A percentile compares a stretch with the other conserved stretches of the same genome.
Conservation (phyloP, 371 early-diverging fungal genomes). For the Mycotypha africana region DNA sequence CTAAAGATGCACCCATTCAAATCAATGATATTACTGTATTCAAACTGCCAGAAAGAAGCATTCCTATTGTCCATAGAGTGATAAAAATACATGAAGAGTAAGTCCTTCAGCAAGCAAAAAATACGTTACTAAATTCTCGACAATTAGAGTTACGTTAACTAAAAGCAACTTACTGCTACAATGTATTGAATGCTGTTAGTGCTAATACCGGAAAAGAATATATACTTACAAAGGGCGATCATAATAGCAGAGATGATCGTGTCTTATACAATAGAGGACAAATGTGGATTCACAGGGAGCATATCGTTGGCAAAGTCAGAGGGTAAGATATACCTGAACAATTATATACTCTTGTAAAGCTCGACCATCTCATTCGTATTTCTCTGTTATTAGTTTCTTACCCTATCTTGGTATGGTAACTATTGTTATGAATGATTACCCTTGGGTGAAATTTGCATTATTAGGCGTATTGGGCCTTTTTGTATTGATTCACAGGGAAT, state of each 20-base stretch:
- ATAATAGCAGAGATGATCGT: conserved; percentile 94
- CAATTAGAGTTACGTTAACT: too few species aligned
- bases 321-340: conserved; percentile 49
- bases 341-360: too few species aligned
- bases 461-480: conserved; percentile 75
- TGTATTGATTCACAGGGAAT: conserved; percentile 60
- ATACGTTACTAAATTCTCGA: neutral
- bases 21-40: conserved; percentile 97
- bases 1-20: conserved; percentile 59
- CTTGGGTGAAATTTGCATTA: conserved; percentile 80
- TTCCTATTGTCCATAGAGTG: conserved; percentile 99
- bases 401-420: conserved; percentile 98
- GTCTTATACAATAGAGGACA: conserved; percentile 86
- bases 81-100: conserved; percentile 85
- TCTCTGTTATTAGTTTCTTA: conserved; percentile 74
- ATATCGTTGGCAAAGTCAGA: conserved; percentile 87
- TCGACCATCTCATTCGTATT: too few species aligned
- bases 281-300: conserved; percentile 85
- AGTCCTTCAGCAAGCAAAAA: neutral
- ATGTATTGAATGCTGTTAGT: too few species aligned
- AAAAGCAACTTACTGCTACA: too few species aligned
- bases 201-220: conserved; percentile 63
- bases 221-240: conserved; percentile 98
- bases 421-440: conserved; percentile 93
- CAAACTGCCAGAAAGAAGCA: conserved; percentile 84